Percentiles rank a stretch among this genome's conserved stretches.
Evolutionary conservation across 2,329 filamentous ascomycete genomes (phyloP).

Genomic region (Salinomyces thailandicus): DNA sequence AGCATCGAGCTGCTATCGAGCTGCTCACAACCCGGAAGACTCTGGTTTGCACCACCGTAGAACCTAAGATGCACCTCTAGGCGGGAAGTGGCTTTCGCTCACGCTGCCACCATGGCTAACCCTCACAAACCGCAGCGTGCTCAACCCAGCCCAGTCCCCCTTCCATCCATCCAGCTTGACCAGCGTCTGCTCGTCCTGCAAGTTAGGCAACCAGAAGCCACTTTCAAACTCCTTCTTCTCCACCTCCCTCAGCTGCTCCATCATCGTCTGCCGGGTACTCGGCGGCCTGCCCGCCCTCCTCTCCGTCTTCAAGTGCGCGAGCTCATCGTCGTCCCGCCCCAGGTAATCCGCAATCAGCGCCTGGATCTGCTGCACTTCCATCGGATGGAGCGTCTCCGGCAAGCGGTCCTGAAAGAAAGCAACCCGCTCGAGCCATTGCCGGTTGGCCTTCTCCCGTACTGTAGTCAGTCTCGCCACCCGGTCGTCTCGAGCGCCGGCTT

Average conservation of each 20-base stretch:
- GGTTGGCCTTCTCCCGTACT: conserved; percentile 63
- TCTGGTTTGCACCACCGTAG: too few relatives aligned
- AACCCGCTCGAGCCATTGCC: conserved; percentile 51
- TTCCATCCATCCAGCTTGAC: conserved; percentile 63
- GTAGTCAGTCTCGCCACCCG: conserved; percentile 63
- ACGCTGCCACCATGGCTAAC: conserved; percentile 55
- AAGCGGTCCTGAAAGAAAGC: conserved; percentile 54
- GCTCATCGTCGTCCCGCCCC: conserved; percentile 61
- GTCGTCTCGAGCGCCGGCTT: conserved; percentile 70
- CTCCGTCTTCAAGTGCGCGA: conserved; percentile 53
- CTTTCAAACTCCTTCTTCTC: conserved; percentile 72
- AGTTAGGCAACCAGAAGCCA: conserved; percentile 79
- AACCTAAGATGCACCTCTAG: conserved; percentile 37
- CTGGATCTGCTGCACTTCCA: conserved; percentile 49
- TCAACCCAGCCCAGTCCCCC: conserved; percentile 71
- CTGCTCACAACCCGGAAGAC: too few relatives aligned
- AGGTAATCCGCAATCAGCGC: conserved; percentile 35
- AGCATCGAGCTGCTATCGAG: too few relatives aligned
- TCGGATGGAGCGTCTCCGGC: conserved; percentile 30
- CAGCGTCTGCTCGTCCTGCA: conserved; percentile 56
- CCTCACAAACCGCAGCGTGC: conserved; percentile 65
- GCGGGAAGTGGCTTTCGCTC: conserved; percentile 68
- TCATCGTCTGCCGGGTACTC: conserved; percentile 62
- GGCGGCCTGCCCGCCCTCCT: conserved; percentile 71
- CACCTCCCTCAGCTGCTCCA: conserved; percentile 58